These are phyloP conservation scores for Mayamaea pseudoterrestris DNA, from an alignment of 108 stramenopile species.

Conservation along the genomic window DNA sequence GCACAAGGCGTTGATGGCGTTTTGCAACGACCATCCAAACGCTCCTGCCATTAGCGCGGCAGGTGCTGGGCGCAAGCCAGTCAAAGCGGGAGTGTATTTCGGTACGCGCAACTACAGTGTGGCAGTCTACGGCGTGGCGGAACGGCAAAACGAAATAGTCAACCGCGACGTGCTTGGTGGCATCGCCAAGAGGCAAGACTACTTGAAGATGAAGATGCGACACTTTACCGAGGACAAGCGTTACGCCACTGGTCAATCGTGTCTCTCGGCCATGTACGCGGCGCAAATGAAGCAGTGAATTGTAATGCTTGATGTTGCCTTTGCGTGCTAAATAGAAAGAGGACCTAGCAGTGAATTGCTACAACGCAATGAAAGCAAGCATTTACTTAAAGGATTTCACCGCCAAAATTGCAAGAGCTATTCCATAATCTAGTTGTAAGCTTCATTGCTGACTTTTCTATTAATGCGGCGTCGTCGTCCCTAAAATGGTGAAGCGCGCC, in stretches of 20 bases:
- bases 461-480: too few relatives aligned
- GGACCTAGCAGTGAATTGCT: too few relatives aligned
- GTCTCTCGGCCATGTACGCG: conserved; percentile 4
- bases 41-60: conserved; percentile 8
- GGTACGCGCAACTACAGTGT: conserved; percentile 21
- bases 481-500: too few relatives aligned
- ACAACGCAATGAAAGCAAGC: too few relatives aligned
- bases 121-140: conserved; percentile 16
- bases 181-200: conserved; percentile 8
- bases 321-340: too few relatives aligned
- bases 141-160: conserved; percentile 25
- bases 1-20: conserved; percentile 12
- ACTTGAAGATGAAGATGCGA: conserved; percentile 14
- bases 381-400: too few relatives aligned
- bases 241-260: background rate
- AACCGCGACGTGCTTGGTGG: conserved; percentile 11
- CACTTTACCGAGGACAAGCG: conserved; percentile 12
- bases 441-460: too few relatives aligned
- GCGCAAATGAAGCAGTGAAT: too few relatives aligned
- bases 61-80: conserved; percentile 12
- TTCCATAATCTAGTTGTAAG: too few relatives aligned
- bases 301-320: too few relatives aligned
- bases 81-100: conserved; percentile 13
- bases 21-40: conserved; percentile 17
- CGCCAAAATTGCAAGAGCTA: too few relatives aligned